Evolutionary conservation across 768 basidiomycete genomes (phyloP).

Genomic region (Pisolithus marmoratus): DNA sequence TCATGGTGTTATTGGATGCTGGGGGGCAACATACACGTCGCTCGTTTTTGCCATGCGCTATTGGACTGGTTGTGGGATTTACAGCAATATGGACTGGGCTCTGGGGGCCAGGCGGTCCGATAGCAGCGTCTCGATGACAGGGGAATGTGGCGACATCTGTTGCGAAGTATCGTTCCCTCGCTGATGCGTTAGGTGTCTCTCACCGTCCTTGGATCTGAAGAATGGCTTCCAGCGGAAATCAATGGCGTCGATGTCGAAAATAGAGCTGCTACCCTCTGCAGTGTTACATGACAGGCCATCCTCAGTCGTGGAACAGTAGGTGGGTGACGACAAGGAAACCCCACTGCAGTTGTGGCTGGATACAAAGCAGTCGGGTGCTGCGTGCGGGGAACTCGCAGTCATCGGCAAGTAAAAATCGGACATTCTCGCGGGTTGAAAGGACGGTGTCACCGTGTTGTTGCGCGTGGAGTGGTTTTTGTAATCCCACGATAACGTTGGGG

Average conservation of each 20-base stretch:
- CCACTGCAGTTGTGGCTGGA: slow-evolving; percentile 1
- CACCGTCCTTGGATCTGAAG: slow-evolving; percentile 6
- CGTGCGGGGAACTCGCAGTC: not conserved
- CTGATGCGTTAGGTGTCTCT: not conserved
- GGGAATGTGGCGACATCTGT: not conserved
- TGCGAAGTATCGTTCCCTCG: not conserved
- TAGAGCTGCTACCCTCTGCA: slow-evolving; percentile 14
- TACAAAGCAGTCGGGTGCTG: slow-evolving; percentile 19
- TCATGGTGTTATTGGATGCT: too few species aligned
- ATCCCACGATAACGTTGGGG: not conserved
- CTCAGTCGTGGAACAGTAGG: slow-evolving; percentile 33
- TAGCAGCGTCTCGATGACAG: too few species aligned
- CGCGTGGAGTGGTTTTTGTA: not conserved
- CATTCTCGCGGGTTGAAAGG: too few species aligned
- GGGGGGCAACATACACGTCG: too few species aligned
- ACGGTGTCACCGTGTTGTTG: too few species aligned
- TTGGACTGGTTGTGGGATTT: too few species aligned
- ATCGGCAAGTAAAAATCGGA: not conserved
- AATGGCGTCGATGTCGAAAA: slow-evolving; percentile 35
- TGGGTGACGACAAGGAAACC: too few species aligned
- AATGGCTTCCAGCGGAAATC: slow-evolving; percentile 59
- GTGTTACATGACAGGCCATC: slow-evolving; percentile 34
- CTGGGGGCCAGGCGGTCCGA: too few species aligned
- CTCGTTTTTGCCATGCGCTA: too few species aligned
- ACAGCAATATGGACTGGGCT: too few species aligned